These are phyloP conservation scores for Chalara sp. DNA, from an alignment of 2,329 filamentous ascomycete genomes.

Conservation along the genomic window DNA sequence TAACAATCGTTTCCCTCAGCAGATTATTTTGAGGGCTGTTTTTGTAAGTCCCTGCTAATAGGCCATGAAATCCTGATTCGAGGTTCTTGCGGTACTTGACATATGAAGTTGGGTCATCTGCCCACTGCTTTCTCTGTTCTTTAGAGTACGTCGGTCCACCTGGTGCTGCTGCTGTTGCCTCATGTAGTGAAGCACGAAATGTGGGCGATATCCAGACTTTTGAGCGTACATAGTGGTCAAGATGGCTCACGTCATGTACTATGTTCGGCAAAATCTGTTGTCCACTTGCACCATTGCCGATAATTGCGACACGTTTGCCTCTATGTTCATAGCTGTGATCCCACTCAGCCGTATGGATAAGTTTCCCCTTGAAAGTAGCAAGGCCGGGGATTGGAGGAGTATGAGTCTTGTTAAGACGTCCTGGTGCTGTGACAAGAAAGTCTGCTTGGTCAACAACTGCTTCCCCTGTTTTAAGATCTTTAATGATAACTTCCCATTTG, in stretches of 20 bases:
- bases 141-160: conserved; percentile 20
- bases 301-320: conserved; percentile 28
- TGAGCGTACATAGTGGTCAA: conserved; percentile 42
- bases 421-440: conserved; percentile 55
- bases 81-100: conserved; percentile 12
- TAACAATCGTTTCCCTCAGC: conserved; percentile 22
- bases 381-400: conserved; percentile 42
- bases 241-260: conserved; percentile 31
- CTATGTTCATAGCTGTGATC: conserved; percentile 10
- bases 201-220: conserved; percentile 36
- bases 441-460: conserved; percentile 43
- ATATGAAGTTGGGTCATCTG: conserved; percentile 27
- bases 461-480: conserved; percentile 31
- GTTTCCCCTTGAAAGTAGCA: conserved; percentile 36
- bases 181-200: conserved; percentile 5
- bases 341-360: conserved; percentile 39
- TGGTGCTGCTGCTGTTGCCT: too few relatives aligned
- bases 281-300: conserved; percentile 31
- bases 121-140: conserved; percentile 32
- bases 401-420: conserved; percentile 43
- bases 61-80: conserved; percentile 9
- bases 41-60: conserved; percentile 6
- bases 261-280: conserved; percentile 29
- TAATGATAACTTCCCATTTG: conserved; percentile 40
- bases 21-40: conserved; percentile 6